Conservation (phyloP, 2,329 filamentous ascomycete genomes). For the Aspergillus fumigatiaffinis region DNA sequence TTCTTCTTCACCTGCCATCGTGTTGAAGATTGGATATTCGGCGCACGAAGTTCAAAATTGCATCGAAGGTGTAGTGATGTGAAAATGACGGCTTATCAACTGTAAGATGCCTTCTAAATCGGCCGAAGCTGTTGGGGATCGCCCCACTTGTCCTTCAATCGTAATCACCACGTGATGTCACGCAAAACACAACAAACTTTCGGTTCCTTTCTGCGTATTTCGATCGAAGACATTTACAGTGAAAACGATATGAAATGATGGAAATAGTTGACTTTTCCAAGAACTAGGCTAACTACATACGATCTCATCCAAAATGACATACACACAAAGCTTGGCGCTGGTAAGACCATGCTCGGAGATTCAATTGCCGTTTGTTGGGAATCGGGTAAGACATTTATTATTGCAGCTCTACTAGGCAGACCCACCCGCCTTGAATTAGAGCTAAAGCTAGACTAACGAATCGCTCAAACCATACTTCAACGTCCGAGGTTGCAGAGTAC, state of each 20-base stretch:
- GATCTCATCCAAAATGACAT: background rate
- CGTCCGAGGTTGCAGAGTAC: background rate
- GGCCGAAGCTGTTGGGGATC: slow-evolving; percentile 31
- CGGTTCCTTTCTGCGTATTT: background rate
- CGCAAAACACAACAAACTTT: slow-evolving; percentile 13
- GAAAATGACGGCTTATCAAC: background rate
- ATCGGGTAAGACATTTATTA: background rate
- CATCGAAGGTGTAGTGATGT: background rate
- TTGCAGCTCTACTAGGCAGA: background rate
- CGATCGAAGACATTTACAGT: background rate
- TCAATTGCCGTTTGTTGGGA: background rate
- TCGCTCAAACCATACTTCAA: background rate
- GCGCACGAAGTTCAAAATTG: background rate
- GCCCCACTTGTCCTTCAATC: slow-evolving; percentile 17
- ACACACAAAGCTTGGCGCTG: background rate
- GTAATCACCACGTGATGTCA: slow-evolving; percentile 28
- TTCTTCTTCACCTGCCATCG: slow-evolving; percentile 23
- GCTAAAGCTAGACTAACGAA: background rate
- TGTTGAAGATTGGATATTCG: slow-evolving; percentile 2
- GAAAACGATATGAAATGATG: background rate
- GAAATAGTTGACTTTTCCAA: background rate
- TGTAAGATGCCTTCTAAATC: background rate
- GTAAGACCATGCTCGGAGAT: background rate
- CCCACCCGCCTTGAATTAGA: background rate
- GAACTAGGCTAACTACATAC: background rate